phyloP scores from a whole-genome alignment of 228 moss, liverwort and hornwort species.

The Sphagnum fallax region DNA sequence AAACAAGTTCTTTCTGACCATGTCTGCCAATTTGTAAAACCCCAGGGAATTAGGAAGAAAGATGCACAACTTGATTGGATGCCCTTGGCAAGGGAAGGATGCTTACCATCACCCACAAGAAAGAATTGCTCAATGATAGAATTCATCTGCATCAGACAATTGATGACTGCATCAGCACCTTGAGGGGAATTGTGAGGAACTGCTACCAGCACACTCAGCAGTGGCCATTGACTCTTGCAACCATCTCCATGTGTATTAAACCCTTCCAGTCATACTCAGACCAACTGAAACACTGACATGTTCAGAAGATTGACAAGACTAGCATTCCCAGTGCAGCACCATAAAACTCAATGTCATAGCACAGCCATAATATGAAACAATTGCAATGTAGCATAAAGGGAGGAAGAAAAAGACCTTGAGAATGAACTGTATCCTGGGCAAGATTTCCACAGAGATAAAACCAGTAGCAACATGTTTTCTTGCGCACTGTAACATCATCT shows the following conservation, averaged over 20 bases:
- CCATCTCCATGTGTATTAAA: slow-evolving; percentile 65
- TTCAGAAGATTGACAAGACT: no score
- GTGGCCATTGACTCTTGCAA: slow-evolving; percentile 64
- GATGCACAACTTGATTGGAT: slow-evolving; percentile 32
- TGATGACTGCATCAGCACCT: slow-evolving; percentile 76
- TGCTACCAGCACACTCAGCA: slow-evolving; percentile 67
- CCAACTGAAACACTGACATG: no score
- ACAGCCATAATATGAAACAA: no score
- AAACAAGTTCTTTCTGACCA: background rate
- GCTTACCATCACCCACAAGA: slow-evolving; percentile 14
- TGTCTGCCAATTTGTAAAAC: no score
- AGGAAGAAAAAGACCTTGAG: slow-evolving; percentile 60
- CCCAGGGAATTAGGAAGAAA: no score
- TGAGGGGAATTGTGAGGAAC: slow-evolving; percentile 84
- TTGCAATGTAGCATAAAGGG: background rate
- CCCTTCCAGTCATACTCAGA: background rate
- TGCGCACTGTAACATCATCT: slow-evolving; percentile 83
- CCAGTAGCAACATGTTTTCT: slow-evolving; percentile 94
- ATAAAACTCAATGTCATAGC: no score
- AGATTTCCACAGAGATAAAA: slow-evolving; percentile 82
- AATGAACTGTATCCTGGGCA: slow-evolving; percentile 89
- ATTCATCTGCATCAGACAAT: slow-evolving; percentile 83
- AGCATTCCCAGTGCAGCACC: no score
- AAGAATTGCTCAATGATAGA: slow-evolving; percentile 65
- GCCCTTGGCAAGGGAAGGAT: slow-evolving; percentile 25